Percentiles rank a stretch among this genome's conserved stretches.
phyloP scores from a whole-genome alignment of 148 eudicot species.

The Spergularia marina region DNA sequence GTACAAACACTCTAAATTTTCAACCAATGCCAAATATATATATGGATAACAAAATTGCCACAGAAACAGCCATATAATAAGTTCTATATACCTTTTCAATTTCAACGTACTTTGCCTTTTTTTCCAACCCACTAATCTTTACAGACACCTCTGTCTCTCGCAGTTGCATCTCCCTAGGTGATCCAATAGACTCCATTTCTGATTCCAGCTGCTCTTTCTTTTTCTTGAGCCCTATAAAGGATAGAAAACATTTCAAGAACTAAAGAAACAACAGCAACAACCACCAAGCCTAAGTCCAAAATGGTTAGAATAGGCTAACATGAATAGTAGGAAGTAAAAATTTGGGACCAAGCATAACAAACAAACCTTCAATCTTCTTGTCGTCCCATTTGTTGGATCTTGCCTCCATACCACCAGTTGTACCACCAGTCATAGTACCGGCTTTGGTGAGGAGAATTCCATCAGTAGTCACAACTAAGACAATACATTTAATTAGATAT shows the following conservation, averaged over 20 bases:
- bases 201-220: slow-evolving; percentile 70
- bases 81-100: slow-evolving; percentile 66
- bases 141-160: slow-evolving; percentile 91
- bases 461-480: slow-evolving; percentile 86
- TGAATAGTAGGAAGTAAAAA: neutral
- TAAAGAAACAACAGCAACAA: slow-evolving; percentile 9
- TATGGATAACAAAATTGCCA: neutral
- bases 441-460: slow-evolving; percentile 89
- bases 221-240: slow-evolving; percentile 64
- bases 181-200: slow-evolving; percentile 77
- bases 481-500: slow-evolving; percentile 16
- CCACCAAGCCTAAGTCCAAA: too few species aligned
- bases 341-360: neutral
- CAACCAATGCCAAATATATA: neutral
- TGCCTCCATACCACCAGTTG: slow-evolving; percentile 99
- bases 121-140: slow-evolving; percentile 93
- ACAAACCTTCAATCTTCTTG: slow-evolving; percentile 86
- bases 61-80: slow-evolving; percentile 1
- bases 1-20: neutral
- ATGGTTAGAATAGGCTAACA: too few species aligned
- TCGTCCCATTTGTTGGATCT: slow-evolving; percentile 98
- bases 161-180: slow-evolving; percentile 90
- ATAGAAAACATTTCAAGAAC: slow-evolving; percentile 18
- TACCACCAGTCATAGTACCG: slow-evolving; percentile 99
- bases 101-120: slow-evolving; percentile 93